Evolutionary conservation across 371 early-diverging fungal species (phyloP), one percentile per base, ranked within the genome.

Genomic region (Spiromyces aspiralis): DNA sequence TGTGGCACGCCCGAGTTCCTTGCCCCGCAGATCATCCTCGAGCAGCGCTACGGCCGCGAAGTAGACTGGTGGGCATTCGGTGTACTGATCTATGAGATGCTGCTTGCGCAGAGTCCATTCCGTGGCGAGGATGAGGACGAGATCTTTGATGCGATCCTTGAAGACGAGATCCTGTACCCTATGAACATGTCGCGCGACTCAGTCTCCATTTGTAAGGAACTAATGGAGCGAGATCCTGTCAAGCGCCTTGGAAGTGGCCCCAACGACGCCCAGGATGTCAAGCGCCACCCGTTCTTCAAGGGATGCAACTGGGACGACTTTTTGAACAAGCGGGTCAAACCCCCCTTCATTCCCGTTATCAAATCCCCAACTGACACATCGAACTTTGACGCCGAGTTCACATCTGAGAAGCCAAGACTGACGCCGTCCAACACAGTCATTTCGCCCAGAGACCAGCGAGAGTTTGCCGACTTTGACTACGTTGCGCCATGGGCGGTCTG

Each of bases 51-150:
- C 66, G 88, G 84, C 3, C 80, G 84, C 25, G 83, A 86, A 0
- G 95, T 92, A 0, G 99, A 99, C 71, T 95, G 98, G 92, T 99
- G 99, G 99, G 90, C 98, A 0, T 86, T 96, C 64, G 99, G 98
- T 50, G 95, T 99, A 2, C 68, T 98, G 59, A 79, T 98, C 43
- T 99, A 95, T 64, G 96, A 99, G 73, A 92, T 99, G 94, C 65
- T 94, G 43, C 69, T 91, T 27, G 93, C 94, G 25, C 87, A 75
- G n/a, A 61, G 87, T 10, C 98, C 98, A 35, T 97, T 97, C 79
- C 75, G 76, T 25, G 94, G 95, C 44, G 86, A 88, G 42, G 87
- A 88, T 52, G 95, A 93, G 61, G 90, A 93, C 44, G 91, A 94
- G 64, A 92, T 95, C 48, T 92, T 88, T 66, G 87, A 90, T 52